A percentile compares a stretch with the other conserved stretches of the same genome.
phyloP scores from a whole-genome alignment of 106 monocot genomes.

The Allium sativum region DNA sequence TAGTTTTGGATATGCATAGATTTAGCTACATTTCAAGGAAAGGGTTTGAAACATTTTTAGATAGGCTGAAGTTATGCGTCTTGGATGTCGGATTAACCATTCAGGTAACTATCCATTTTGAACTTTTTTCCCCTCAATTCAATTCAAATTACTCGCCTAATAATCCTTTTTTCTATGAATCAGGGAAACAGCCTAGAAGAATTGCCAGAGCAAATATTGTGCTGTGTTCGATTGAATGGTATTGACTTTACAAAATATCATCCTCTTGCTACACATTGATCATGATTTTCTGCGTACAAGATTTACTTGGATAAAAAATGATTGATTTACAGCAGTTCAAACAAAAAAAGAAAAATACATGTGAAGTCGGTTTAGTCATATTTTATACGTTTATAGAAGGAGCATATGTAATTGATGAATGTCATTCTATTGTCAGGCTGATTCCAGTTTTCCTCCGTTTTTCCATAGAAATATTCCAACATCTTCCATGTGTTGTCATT shows the following conservation, averaged over 20 bases:
- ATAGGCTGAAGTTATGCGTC: conserved; percentile 64
- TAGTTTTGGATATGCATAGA: conserved; percentile 84
- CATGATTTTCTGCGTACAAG: background rate
- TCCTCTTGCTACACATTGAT: conserved; percentile 34
- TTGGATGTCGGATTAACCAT: conserved; percentile 80
- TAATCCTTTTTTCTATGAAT: background rate
- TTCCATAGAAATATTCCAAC: no score
- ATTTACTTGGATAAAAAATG: no score
- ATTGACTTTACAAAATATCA: conserved; percentile 60
- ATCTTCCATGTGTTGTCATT: no score
- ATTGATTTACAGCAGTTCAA: no score
- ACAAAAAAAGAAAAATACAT: no score
- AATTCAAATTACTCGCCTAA: no score
- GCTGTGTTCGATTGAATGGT: conserved; percentile 69
- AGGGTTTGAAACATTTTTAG: conserved; percentile 76
- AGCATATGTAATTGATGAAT: no score
- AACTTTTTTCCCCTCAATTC: no score
- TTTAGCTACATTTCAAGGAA: conserved; percentile 88
- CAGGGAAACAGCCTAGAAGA: conserved; percentile 91
- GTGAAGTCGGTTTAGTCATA: no score
- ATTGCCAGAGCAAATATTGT: conserved; percentile 73
- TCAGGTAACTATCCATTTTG: conserved; percentile 33
- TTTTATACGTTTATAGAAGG: no score
- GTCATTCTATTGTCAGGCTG: no score
- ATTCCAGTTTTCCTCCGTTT: no score